Base-by-base conservation (phyloP, 345 rosid genomes). In the Isatis tinctoria region DNA sequence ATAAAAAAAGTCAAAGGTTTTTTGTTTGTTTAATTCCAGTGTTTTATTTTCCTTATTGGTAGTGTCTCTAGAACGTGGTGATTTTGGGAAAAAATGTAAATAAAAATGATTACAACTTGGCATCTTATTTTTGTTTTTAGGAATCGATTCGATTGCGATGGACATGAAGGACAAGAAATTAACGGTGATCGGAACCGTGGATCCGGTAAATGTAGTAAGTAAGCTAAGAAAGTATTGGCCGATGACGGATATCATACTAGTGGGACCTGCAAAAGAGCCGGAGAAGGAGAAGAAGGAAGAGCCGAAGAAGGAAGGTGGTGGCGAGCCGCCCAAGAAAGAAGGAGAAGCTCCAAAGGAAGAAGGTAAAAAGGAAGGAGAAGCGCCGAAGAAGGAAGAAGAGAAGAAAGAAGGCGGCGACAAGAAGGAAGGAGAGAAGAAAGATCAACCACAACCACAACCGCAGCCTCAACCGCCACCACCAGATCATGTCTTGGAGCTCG, bases 181-280 rank as follows among this genome's bases (percentile, higher is more conserved):
- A 35, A 93, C 97, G 2, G 92, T 90, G 66, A 79, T 87, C 0
- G 98, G 98, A 70, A 74, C 88, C 0, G 97, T 84, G 16, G 97
- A 93, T 85, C 92, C 96, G 8, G 82, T 93, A 5, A 82, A 58
- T 11, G 80, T 84, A 6, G 98, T 85, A 33, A 86, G 89, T 83
- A 93, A 87, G 73, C 75, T 93, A 65, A 85, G 98, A 72, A 93
- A 90, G 78, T 81, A 87, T 35, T 93, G 96, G 96, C 87, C 81
- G 2, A 82, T 83, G 30, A 82, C 97, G 3, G 84, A 86, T 10
- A 87, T 93, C 5, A 56, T 89, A 45, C 70, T 83, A 2, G 92
- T 93, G 0, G 98, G 98, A 22, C 98, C 97, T 8, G 97, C 93
- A 2, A 87, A 87, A 37, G 96, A 88, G 79, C 93, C 93, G 4